Evolutionary conservation across 306 rosid species (phyloP), one percentile per base, ranked within the genome.

Genomic region (Ochetophila trinervis): DNA sequence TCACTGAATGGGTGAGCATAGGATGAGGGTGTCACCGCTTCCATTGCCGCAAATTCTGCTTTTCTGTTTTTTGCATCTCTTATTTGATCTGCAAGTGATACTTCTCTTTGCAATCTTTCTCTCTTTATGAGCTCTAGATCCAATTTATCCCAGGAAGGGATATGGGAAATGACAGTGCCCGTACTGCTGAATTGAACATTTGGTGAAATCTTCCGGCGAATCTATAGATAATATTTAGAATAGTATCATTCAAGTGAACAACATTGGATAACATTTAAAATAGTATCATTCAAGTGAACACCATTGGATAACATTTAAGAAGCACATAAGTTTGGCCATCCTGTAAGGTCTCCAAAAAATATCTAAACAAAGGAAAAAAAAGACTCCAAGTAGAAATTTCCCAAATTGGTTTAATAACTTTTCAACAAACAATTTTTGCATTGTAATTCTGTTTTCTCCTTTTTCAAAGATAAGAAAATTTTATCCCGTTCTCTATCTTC

Each of bases 41-140:
- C 66, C 51, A 56, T 23, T 45, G 68, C 22, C 14, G 10, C 67
- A 69, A 67, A 73, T 73, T 80, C 85, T 65, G 57, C 74, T 77
- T 57, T 86, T 81, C 71, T 60, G 49, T 57, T 75, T 72, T 82
- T 90, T 27, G 88, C 87, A 66, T 81, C 89, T 82, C 74, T 81
- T 68, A 93, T 90, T 71, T 84, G 97, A 72, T 93, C 97, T 8
- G 96, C 90, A 4, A 93, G 79, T 0, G 99, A 83, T 58, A 74
- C 75, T 76, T 78, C 80, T 70, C 68, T 80, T 57, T 62, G 78
- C 78, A 66, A 27, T 42, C 74, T 82, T 18, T 83, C 94, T 66
- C 70, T 86, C 85, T 75, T 84, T 69, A 87, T 75, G 54, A 72
- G 83, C 70, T 93, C 94, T 60, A 87, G 61, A 76, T 93, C 89